Evolutionary conservation across 164 flowering plant genomes (phyloP).

Genomic region (Berberis vulgaris): DNA sequence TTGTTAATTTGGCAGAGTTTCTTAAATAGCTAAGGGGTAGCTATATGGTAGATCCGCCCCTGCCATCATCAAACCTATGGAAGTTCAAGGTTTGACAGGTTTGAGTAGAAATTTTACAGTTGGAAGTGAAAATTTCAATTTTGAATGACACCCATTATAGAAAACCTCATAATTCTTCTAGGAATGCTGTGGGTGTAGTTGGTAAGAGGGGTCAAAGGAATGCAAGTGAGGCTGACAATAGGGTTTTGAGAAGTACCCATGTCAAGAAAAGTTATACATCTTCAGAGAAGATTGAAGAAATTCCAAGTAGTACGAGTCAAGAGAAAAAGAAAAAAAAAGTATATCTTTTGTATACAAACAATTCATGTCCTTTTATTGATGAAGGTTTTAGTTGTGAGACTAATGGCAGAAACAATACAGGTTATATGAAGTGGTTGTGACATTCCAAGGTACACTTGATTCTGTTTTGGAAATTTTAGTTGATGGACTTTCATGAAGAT

Average conservation of each 20-base stretch:
- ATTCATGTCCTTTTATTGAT: constrained; percentile 80
- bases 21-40: no score
- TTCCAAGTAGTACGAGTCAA: constrained; percentile 40
- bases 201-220: constrained; percentile 6
- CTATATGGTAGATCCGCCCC: no score
- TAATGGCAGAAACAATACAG: constrained; percentile 73
- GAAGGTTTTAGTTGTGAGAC: constrained; percentile 74
- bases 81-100: constrained; percentile 18
- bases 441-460: constrained; percentile 56
- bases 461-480: neutral
- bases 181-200: constrained; percentile 14
- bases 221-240: neutral
- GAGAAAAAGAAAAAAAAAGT: constrained; percentile 73
- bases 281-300: constrained; percentile 9
- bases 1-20: no score
- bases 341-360: constrained; percentile 60
- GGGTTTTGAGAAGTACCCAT: constrained; percentile 1
- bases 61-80: constrained; percentile 10
- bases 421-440: constrained; percentile 85
- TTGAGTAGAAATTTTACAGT: constrained; percentile 20
- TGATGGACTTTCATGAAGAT: neutral
- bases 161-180: constrained; percentile 19
- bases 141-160: constrained; percentile 23
- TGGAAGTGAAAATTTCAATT: constrained; percentile 12
- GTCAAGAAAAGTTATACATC: neutral